Base-by-base conservation (phyloP, 1,139 yeast genomes). In the Ashbya aceris region DNA sequence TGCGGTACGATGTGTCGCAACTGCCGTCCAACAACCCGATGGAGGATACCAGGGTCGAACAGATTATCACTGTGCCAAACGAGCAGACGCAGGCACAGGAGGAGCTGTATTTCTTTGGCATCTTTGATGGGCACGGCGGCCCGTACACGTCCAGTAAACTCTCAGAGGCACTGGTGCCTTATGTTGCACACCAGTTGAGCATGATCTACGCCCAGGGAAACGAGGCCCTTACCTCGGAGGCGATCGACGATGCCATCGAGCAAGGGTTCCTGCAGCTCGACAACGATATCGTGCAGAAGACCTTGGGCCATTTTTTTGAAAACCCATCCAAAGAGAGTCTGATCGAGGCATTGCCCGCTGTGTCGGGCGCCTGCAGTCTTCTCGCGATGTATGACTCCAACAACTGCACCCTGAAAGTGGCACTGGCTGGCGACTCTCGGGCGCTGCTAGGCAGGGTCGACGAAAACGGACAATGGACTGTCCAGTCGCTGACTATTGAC, bases 81-180 rank as follows among this genome's bases (percentile, higher is more conserved):
- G 67, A 70, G 43, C 68, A 30, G n/a, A 30, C 38, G 67, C 42
- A 74, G 77, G 2, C 26, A n/a, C 70, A 75, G 36, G 74, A 93
- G 1, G 96, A 89, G 61, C 83, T 96, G 84, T 83, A 84, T 76
- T 86, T 91, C 58, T 93, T 94, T 74, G 96, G 97, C 2, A 77
- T 93, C 0, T 91, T 82, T 61, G 98, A 91, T 63, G 99, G 99
- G 9, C 99, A 91, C 62, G 87, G 95, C 3, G 98, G 99, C 13
- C 87, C 95, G 80, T 84, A 85, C 46, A 93, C 98, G 1, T 79
- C 93, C 46, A 76, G 86, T 29, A 84, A 81, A 59, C 72, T 91
- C 47, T 74, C 95, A 46, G 93, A 85, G 49, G 79, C 80, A 50
- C 70, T 91, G 53, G 79, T 91, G 28, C 76, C 77, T 44, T 76